Percentiles rank a stretch among this genome's conserved stretches.
Conservation (phyloP, 192 early-diverging fungal genomes). For the Backusella circina region DNA sequence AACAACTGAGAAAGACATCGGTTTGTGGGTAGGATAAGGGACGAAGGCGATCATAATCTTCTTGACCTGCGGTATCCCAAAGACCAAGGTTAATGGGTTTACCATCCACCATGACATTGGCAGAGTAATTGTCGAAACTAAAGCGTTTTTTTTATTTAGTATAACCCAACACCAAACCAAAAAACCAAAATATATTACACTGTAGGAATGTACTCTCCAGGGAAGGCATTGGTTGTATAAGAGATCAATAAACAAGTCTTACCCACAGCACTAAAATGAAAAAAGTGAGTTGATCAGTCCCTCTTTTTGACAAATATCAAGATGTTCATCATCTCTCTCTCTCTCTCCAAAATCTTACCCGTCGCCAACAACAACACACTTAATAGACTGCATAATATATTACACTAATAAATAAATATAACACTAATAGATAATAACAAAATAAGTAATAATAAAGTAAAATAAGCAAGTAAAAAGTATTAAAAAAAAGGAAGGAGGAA, state of each 20-base stretch:
- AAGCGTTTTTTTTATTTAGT: background rate
- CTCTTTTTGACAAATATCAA: background rate
- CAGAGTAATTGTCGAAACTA: conserved; percentile 93
- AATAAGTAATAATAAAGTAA: background rate
- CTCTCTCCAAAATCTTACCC: conserved; percentile 8
- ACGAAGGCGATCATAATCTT: conserved; percentile 90
- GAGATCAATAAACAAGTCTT: conserved; percentile 97
- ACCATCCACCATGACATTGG: conserved; percentile 93
- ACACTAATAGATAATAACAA: background rate
- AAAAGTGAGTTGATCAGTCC: background rate
- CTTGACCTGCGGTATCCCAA: conserved; percentile 94
- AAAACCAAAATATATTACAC: conserved; percentile 63
- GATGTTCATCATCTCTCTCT: background rate
- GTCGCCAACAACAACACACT: conserved; percentile 34
- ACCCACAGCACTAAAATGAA: conserved; percentile 69
- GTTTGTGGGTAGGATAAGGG: conserved; percentile 93
- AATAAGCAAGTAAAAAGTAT: background rate
- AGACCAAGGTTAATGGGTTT: conserved; percentile 90
- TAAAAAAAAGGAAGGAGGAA: background rate
- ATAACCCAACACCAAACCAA: background rate
- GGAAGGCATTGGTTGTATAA: conserved; percentile 99
- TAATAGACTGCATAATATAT: conserved; percentile 27
- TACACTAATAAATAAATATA: background rate
- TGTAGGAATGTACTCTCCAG: conserved; percentile 99
- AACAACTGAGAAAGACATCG: conserved; percentile 23